Conservation (phyloP, 108 stramenopile species). For the Conticribra weissflogii region DNA sequence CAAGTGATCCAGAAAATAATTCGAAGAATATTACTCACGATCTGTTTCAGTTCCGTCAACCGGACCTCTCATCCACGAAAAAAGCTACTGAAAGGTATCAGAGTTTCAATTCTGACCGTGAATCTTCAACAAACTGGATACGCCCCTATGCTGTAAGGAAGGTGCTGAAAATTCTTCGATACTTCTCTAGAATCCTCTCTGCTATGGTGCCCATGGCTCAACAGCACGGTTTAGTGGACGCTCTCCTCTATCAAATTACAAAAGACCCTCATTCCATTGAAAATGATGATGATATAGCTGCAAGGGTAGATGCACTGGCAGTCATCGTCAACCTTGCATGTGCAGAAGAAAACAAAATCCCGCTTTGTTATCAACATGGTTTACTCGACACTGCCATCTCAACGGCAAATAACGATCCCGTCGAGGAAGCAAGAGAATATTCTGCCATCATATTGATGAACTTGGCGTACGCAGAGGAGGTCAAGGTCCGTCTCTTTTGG, state of each 20-base stretch:
- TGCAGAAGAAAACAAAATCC: constrained; percentile 52
- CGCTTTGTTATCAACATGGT: constrained; percentile 41
- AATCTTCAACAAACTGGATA: constrained; percentile 6
- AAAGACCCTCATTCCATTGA: constrained; percentile 22
- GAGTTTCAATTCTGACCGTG: constrained; percentile 1
- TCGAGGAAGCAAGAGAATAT: constrained; percentile 57
- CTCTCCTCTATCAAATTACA: constrained; percentile 47
- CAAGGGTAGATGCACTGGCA: constrained; percentile 49
- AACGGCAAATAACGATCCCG: constrained; percentile 49
- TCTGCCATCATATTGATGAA: constrained; percentile 60
- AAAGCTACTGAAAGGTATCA: not conserved
- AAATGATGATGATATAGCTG: constrained; percentile 40
- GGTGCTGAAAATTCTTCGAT: constrained; percentile 49
- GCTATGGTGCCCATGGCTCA: constrained; percentile 52
- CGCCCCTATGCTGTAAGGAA: constrained; percentile 41
- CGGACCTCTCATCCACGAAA: constrained; percentile 7
- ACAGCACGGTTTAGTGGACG: constrained; percentile 41
- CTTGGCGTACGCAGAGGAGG: constrained; percentile 59
- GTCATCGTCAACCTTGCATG: constrained; percentile 48
- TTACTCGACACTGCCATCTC: constrained; percentile 40
- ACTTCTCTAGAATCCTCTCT: constrained; percentile 55
- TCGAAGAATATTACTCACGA: constrained; percentile 7
- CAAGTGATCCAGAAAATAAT: not conserved
- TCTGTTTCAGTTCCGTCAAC: constrained; percentile 41
- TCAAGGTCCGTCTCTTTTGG: constrained; percentile 42